Conservation (phyloP, 257 asterid species). For the Cordia subcordata region DNA sequence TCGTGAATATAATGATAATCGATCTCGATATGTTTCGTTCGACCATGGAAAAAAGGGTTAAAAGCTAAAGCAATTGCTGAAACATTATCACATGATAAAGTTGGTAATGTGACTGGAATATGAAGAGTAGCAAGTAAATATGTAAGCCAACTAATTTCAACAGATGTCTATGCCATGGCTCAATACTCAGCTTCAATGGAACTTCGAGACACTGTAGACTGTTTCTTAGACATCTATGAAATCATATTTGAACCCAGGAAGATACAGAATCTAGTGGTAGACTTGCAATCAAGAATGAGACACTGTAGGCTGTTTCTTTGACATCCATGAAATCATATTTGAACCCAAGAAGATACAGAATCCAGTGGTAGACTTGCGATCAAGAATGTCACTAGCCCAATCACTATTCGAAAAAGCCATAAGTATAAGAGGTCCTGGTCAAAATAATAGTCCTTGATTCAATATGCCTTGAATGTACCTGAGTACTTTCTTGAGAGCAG, state of each 20-base stretch:
- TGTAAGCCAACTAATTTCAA: neutral
- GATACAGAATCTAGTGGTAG: no score
- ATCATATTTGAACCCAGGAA: no score
- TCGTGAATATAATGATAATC: neutral
- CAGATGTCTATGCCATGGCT: neutral
- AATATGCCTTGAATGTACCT: no score
- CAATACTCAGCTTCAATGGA: neutral
- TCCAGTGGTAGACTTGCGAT: no score
- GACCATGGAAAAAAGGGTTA: neutral
- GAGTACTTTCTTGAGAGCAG: no score
- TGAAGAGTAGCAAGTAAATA: neutral
- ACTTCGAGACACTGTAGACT: neutral
- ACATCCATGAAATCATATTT: no score
- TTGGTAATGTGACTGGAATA: neutral
- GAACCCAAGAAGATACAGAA: no score
- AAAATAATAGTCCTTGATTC: neutral
- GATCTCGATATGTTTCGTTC: neutral
- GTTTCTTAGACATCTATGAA: neutral
- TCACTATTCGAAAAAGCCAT: neutral
- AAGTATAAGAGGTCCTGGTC: neutral
- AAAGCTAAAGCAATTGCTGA: neutral
- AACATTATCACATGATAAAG: neutral
- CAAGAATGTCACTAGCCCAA: no score
- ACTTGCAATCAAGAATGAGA: no score
- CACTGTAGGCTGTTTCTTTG: no score